These are phyloP conservation scores for Aspergillus novoparasiticus DNA, from an alignment of 2,329 filamentous ascomycete species.

Conservation along the genomic window DNA sequence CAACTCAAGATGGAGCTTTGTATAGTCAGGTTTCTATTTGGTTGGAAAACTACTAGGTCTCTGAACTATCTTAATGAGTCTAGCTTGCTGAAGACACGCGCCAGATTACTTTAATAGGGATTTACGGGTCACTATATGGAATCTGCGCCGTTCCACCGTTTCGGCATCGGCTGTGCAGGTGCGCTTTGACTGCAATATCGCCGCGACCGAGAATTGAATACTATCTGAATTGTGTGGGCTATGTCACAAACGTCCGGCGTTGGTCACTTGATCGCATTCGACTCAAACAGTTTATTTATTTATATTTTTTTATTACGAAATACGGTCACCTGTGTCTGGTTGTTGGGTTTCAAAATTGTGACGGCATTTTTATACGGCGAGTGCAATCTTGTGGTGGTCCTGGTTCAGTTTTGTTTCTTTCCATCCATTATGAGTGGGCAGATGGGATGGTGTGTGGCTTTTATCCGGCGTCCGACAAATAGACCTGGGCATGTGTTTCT, in stretches of 20 bases:
- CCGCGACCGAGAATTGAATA: background rate
- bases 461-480: slow-evolving; percentile 45
- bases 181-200: background rate
- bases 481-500: slow-evolving; percentile 44
- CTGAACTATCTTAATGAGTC: background rate
- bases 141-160: background rate
- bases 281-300: background rate
- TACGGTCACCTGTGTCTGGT: slow-evolving; percentile 15
- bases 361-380: slow-evolving; percentile 33
- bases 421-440: slow-evolving; percentile 35
- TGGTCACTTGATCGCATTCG: slow-evolving; percentile 4
- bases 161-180: background rate
- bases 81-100: background rate
- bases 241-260: background rate
- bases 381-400: slow-evolving; percentile 34
- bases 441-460: slow-evolving; percentile 36
- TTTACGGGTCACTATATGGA: background rate
- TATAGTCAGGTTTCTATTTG: background rate
- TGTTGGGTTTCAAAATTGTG: slow-evolving; percentile 22
- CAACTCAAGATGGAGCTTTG: slow-evolving; percentile 53
- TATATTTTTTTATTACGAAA: slow-evolving; percentile 6
- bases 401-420: slow-evolving; percentile 29
- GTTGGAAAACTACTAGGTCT: background rate
- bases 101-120: background rate
- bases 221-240: background rate